These are phyloP conservation scores for Yamadazyma takamatsuzukensis DNA, from an alignment of 805 yeast species.

Conservation along the genomic window DNA sequence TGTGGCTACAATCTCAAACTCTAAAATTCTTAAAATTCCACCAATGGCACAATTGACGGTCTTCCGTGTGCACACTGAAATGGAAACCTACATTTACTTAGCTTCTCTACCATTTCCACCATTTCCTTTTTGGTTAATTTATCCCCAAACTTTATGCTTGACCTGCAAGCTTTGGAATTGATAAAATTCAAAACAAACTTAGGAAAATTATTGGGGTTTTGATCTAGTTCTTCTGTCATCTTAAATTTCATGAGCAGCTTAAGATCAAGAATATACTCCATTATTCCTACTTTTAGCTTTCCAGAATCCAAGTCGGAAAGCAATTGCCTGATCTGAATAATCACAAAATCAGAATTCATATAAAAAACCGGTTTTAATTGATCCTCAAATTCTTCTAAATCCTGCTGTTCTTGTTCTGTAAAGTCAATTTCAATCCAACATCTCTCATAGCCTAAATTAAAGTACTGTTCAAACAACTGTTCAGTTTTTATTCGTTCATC, in stretches of 20 bases:
- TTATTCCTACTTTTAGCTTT: conserved; percentile 17
- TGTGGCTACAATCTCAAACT: no score
- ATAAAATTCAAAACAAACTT: conserved; percentile 45
- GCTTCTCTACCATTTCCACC: conserved; percentile 32
- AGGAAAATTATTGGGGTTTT: conserved; percentile 40
- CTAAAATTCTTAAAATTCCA: no score
- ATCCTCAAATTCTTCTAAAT: no score
- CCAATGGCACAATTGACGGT: conserved; percentile 71
- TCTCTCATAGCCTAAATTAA: no score
- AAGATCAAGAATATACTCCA: conserved; percentile 46
- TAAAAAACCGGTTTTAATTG: no score
- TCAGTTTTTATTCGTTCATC: conserved; percentile 75
- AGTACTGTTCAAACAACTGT: conserved; percentile 32
- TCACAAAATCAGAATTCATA: no score
- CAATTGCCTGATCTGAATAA: no score
- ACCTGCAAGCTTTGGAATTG: conserved; percentile 63
- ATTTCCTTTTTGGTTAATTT: conserved; percentile 42
- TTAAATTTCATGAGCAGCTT: conserved; percentile 36
- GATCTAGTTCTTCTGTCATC: conserved; percentile 27
- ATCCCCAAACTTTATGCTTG: conserved; percentile 72
- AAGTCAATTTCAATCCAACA: no score
- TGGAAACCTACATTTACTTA: conserved; percentile 54
- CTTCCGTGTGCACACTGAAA: conserved; percentile 87
- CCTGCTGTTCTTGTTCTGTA: no score
- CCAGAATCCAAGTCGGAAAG: neutral